Conservation (phyloP, 2,329 filamentous ascomycete species). For the Trichoderma sp. region DNA sequence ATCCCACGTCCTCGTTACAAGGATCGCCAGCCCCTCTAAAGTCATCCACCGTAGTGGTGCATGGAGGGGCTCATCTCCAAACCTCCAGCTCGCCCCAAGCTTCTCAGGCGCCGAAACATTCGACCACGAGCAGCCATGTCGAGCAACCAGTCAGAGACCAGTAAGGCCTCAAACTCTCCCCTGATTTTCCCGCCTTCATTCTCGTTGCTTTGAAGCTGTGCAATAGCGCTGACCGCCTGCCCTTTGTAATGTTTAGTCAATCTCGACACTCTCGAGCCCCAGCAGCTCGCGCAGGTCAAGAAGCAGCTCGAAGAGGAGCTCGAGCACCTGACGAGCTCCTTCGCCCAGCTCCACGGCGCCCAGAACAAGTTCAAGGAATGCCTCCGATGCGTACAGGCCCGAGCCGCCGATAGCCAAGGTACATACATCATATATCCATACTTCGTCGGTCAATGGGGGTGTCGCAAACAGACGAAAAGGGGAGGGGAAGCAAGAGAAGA, state of each 20-base stretch:
- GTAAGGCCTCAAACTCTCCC: conserved; percentile 23
- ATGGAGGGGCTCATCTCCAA: conserved; percentile 27
- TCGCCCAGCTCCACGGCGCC: conserved; percentile 83
- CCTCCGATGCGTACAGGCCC: conserved; percentile 66
- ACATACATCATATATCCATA: conserved; percentile 1
- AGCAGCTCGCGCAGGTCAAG: conserved; percentile 88
- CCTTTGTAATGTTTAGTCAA: conserved; percentile 44
- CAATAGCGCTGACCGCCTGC: neutral
- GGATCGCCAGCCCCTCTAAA: conserved; percentile 33
- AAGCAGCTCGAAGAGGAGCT: conserved; percentile 95
- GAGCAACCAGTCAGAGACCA: conserved; percentile 36
- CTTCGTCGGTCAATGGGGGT: neutral
- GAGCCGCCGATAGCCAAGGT: conserved; percentile 36
- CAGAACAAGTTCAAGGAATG: conserved; percentile 93
- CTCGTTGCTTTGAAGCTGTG: neutral
- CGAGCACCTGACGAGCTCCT: conserved; percentile 87
- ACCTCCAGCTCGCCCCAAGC: conserved; percentile 7
- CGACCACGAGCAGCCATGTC: conserved; percentile 30
- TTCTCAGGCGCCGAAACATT: neutral
- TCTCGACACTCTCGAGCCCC: conserved; percentile 73
- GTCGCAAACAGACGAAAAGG: neutral
- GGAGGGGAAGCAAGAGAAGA: neutral
- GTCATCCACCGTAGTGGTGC: conserved; percentile 32
- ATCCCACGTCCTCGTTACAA: conserved; percentile 30
- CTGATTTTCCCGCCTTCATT: neutral